Conservation (phyloP, 2,329 filamentous ascomycete genomes). For the Neopestalotiopsis rosae region DNA sequence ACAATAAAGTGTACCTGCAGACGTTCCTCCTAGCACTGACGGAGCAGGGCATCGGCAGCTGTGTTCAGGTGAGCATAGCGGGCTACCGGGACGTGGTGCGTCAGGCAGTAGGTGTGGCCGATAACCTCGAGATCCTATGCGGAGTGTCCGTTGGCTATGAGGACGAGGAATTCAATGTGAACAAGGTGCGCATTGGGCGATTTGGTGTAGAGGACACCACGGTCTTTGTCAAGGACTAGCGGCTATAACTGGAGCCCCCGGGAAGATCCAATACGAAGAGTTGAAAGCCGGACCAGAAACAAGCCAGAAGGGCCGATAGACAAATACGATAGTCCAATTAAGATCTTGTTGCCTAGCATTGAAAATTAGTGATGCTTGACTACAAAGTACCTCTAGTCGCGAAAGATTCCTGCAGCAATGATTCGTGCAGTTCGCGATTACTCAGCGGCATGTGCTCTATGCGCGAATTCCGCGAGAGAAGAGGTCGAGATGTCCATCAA, state of each 20-base stretch:
- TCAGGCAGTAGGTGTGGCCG: constrained; percentile 20
- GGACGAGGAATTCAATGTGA: constrained; percentile 21
- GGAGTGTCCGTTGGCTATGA: constrained; percentile 26
- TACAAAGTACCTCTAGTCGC: not conserved
- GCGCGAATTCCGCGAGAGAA: not conserved
- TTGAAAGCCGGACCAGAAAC: not conserved
- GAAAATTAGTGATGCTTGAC: not conserved
- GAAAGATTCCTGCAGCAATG: not conserved
- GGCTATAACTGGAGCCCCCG: too few relatives aligned
- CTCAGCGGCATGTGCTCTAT: not conserved
- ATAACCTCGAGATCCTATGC: constrained; percentile 22
- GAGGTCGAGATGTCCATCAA: not conserved
- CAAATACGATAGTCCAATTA: not conserved
- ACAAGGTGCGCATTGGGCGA: constrained; percentile 14
- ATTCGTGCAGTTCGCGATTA: not conserved
- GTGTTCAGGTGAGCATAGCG: constrained; percentile 24
- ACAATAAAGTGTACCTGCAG: constrained; percentile 24
- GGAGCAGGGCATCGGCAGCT: constrained; percentile 22
- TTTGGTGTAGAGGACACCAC: constrained; percentile 2
- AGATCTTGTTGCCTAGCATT: not conserved
- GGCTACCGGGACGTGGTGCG: constrained; percentile 24
- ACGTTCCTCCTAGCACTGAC: constrained; percentile 25
- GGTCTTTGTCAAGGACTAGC: constrained; percentile 5
- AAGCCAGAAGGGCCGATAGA: not conserved
- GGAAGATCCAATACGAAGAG: not conserved